Percentiles rank a stretch among this genome's conserved stretches.
Evolutionary conservation across 768 basidiomycete species (phyloP).

Genomic region (Mycena metata): DNA sequence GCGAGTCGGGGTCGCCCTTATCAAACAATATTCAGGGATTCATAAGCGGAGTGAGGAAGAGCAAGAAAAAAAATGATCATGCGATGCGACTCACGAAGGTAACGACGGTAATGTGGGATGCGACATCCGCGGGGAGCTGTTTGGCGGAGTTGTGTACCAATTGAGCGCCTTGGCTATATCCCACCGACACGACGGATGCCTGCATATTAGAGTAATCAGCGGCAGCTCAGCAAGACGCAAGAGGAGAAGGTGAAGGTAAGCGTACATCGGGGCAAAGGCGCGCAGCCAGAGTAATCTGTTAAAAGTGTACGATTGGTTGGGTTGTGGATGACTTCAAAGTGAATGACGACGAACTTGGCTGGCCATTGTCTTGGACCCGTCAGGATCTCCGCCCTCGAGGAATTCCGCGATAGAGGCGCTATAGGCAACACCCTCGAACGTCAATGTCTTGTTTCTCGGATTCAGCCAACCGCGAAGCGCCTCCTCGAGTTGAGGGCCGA

Average conservation of each 20-base stretch:
- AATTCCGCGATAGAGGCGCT: background rate
- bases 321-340: background rate
- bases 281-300: background rate
- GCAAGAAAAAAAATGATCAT: background rate
- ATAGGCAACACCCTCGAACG: background rate
- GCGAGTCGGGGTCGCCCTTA: slow-evolving; percentile 4
- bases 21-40: no score
- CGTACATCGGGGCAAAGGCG: background rate
- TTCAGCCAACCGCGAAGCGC: background rate
- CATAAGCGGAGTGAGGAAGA: no score
- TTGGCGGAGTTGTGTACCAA: slow-evolving; percentile 11
- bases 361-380: background rate
- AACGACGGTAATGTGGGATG: background rate
- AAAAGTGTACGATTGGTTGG: no score
- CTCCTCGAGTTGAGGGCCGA: background rate
- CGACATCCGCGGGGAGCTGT: background rate
- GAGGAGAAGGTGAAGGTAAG: background rate
- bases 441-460: background rate
- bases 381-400: background rate
- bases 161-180: slow-evolving; percentile 12
- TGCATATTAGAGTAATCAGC: background rate
- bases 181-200: background rate
- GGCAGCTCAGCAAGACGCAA: background rate
- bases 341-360: background rate
- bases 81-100: background rate